Base-by-base conservation (phyloP, 225 moss, liverwort and hornwort species). In the Climacium dendroides region DNA sequence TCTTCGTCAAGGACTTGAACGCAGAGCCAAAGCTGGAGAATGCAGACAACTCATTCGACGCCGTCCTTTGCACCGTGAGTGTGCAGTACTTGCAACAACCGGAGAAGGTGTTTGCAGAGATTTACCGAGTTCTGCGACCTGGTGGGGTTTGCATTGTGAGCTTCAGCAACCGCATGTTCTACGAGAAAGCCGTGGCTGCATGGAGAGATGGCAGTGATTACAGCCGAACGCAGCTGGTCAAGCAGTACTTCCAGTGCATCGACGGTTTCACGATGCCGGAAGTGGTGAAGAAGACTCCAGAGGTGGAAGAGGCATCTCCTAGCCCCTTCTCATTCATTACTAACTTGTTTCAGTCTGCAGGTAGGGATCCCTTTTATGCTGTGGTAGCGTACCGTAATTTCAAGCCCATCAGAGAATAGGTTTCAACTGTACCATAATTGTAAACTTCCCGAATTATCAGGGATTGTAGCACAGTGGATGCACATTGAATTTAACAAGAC, bases 151-250 rank as follows among this genome's bases (percentile, higher is more conserved):
- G 96, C 90, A 94, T 96, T 57, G 91, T 96, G 87, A 96, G 94
- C 89, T 96, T 96, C 94, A 96, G 94, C 85, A 96, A 95, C 85
- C 94, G 94, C 43, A 96, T 96, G 96, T 96, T 96, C 78, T 94
- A 96, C 73, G 94, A 96, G 71, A 96, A 96, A 71, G 96, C 96
- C 37, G 92, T 96, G 75, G 86, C 94, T 48, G 92, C 94, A 13
- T 96, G 96, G 96, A 94, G 94, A 26, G 96, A 96, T 15, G 94
- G 94, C 57, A 94, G 91, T 43, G 93, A 92, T 45, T 96, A 96
- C 87, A 94, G 96, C 71, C 91, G 92, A 29, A 93, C 92, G 29
- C 96, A 93, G 86, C 90, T 96, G 30, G 96, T 96, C 78, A 90
- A 94, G 87, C 94, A 95, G 80, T 96, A 96, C 45, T 94, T 95